Evolutionary conservation across 2,329 filamentous ascomycete species (phyloP), one percentile per base, ranked within the genome.

Genomic region (Elsinoe batatas): DNA sequence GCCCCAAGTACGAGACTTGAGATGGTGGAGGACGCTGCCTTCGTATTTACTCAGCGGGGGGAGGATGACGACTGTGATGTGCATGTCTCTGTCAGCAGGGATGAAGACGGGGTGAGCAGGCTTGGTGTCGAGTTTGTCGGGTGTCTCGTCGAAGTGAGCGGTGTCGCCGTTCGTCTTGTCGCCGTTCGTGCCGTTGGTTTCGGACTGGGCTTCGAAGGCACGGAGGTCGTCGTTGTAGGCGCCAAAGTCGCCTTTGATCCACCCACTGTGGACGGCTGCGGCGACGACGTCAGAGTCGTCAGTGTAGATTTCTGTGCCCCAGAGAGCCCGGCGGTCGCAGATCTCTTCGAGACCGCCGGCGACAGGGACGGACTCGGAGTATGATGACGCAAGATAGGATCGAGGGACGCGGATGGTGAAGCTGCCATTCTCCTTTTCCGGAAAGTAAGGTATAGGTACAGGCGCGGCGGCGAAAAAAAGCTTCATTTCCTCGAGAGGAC

Each of bases 201-300:
- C 26, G 8, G 46, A 20, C 8, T 57, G 69, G 7, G 74, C 72
- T 55, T 64, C 40, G 74, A 64, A 63, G 65, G 68, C 46, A 54
- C 68, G 62, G 7, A 68, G 53, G 40, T 65, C 61, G 15, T 62
- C 62, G 54, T 66, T 68, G 51, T 54, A 61, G 5, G 90, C 83
- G 3, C 82, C 76, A 86, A 91, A 95, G 63, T 91, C 88, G 33
- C 91, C 91, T 40, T 85, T 83, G 62, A 98, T 86, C 83, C 90
- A 97, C 3, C 93, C 93, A 1, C 84, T 84, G 68, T 98, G 93
- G 44, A 98, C 91, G 58, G 91, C 91, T 1, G 91, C 91, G 0
- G 90, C 91, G 20, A 98, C 79, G 0, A 93, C 83, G 66, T 98
- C 93, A 0, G 90, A 95, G 69, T 98, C 93, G 63, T 98, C 93